These are phyloP conservation scores for Lichtheimia corymbifera DNA, from an alignment of 371 early-diverging fungal genomes.

Conservation along the genomic window DNA sequence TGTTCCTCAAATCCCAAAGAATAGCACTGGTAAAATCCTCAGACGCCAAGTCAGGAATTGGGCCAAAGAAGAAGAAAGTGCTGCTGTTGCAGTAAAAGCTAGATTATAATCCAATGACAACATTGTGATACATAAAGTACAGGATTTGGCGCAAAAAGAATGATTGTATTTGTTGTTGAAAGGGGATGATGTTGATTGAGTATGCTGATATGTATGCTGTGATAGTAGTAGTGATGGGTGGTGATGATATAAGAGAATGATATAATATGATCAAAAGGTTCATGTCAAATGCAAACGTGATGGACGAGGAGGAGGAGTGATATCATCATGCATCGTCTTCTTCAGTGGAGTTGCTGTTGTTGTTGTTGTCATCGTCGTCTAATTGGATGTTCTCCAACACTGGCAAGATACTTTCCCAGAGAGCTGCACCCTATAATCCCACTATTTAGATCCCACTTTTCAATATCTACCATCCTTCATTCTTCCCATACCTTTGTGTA, in stretches of 20 bases:
- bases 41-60: slow-evolving; percentile 50
- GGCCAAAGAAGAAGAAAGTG: slow-evolving; percentile 37
- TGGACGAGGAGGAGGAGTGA: no score
- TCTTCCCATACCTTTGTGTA: slow-evolving; percentile 37
- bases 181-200: not conserved
- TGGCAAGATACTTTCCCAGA: slow-evolving; percentile 21
- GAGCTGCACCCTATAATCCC: slow-evolving; percentile 8
- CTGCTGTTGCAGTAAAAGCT: slow-evolving; percentile 10
- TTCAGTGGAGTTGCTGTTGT: no score
- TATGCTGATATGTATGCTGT: slow-evolving; percentile 1
- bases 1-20: slow-evolving; percentile 74
- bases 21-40: slow-evolving; percentile 78
- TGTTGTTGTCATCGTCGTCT: slow-evolving; percentile 2
- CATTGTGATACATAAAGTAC: not conserved
- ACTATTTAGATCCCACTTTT: not conserved
- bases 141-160: not conserved
- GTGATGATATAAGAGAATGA: no score
- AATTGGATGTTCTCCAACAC: slow-evolving; percentile 14
- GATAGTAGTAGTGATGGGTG: not conserved
- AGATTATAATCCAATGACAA: slow-evolving; percentile 9
- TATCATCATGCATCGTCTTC: no score
- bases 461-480: not conserved
- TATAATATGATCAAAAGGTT: no score
- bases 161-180: not conserved
- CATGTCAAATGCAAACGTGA: no score